Evolutionary conservation across 1,284 basidiomycete genomes (phyloP).

Genomic region (Termitomyces sp.): DNA sequence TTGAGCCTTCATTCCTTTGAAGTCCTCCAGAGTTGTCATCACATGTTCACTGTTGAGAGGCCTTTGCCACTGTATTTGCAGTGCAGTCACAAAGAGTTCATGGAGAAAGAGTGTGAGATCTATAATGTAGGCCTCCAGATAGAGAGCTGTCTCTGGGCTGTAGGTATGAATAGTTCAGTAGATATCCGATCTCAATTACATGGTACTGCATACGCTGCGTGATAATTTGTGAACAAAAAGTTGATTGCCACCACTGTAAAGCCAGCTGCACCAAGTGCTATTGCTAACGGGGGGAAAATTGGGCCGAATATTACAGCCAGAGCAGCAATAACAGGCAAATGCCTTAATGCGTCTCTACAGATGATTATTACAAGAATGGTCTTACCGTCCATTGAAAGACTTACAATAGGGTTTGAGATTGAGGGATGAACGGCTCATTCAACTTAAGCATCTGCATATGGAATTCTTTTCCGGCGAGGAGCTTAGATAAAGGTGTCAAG

Average conservation of each 20-base stretch:
- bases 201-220: background rate
- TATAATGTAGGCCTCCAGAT: conserved; percentile 3
- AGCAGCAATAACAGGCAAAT: background rate
- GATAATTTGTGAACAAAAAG: conserved; percentile 1
- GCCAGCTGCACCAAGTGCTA: conserved; percentile 1
- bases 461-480: background rate
- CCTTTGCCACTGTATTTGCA: background rate
- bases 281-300: conserved; percentile 1
- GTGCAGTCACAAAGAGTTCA: background rate
- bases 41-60: conserved; percentile 2
- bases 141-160: conserved; percentile 1
- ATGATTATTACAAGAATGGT: background rate
- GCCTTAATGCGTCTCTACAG: background rate
- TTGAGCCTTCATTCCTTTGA: background rate
- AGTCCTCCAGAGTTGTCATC: background rate
- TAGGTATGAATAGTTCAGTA: background rate
- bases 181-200: background rate
- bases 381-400: background rate
- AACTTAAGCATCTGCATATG: background rate
- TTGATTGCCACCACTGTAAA: background rate
- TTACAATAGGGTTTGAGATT: background rate
- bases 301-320: conserved; percentile 1
- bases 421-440: background rate
- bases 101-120: background rate
- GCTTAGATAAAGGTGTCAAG: background rate